phyloP scores from a whole-genome alignment of 1,139 yeast species.

The Saccharomycopsis hybrid region DNA sequence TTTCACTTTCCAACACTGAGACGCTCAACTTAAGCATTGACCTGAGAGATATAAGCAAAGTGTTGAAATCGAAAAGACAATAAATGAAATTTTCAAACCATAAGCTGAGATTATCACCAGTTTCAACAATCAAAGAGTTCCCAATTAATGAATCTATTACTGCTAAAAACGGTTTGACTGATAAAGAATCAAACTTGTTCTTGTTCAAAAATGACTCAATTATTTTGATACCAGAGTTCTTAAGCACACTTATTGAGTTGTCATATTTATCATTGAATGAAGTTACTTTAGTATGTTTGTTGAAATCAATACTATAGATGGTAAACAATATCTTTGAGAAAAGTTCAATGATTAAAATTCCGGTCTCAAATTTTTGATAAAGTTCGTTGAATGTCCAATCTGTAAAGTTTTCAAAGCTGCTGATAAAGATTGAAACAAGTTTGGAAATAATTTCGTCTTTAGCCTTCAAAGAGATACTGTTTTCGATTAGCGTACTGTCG shows the following conservation, averaged over 20 bases:
- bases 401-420: conserved; percentile 66
- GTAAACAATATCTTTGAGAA: conserved; percentile 50
- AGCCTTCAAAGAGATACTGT: conserved; percentile 35
- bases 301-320: conserved; percentile 50
- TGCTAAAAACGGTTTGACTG: conserved; percentile 50
- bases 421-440: conserved; percentile 50
- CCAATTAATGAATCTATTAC: conserved; percentile 44
- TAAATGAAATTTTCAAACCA: conserved; percentile 29
- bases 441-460: conserved; percentile 52
- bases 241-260: conserved; percentile 30
- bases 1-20: conserved; percentile 56
- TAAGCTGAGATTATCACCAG: conserved; percentile 32
- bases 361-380: conserved; percentile 57
- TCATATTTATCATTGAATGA: neutral
- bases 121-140: conserved; percentile 34
- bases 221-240: conserved; percentile 44
- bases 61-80: conserved; percentile 36
- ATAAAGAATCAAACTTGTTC: conserved; percentile 44
- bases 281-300: conserved; percentile 34
- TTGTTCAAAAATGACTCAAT: conserved; percentile 52
- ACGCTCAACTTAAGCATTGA: conserved; percentile 42
- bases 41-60: conserved; percentile 49
- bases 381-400: conserved; percentile 60
- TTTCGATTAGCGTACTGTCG: conserved; percentile 22
- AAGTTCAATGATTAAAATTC: conserved; percentile 47